Conservation (phyloP, 768 basidiomycete genomes). For the Kwoniella sp. region DNA sequence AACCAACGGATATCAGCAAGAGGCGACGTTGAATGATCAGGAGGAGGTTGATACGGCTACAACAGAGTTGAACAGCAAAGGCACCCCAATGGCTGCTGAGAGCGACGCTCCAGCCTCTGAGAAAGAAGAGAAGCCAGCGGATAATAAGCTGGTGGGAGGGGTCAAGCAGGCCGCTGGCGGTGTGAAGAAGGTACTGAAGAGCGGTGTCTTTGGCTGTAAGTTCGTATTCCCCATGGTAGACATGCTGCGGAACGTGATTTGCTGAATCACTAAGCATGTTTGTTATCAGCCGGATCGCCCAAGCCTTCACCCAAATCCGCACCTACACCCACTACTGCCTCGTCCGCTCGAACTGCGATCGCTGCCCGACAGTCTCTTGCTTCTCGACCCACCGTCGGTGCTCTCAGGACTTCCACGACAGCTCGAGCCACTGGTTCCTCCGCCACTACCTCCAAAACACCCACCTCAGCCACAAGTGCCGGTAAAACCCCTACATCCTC, state of each 20-base stretch:
- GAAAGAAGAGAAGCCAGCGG: slow-evolving; percentile 6
- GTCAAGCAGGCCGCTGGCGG: slow-evolving; percentile 29
- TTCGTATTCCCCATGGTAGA: neutral
- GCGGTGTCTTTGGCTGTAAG: slow-evolving; percentile 43
- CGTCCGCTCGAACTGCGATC: neutral
- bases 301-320: slow-evolving; percentile 17
- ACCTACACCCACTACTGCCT: neutral
- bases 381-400: neutral
- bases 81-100: too few species aligned
- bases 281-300: slow-evolving; percentile 11
- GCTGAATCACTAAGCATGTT: neutral
- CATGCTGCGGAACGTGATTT: neutral
- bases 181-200: slow-evolving; percentile 43
- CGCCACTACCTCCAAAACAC: neutral
- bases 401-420: neutral
- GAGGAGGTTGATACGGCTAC: too few species aligned
- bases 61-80: too few species aligned
- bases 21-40: too few species aligned
- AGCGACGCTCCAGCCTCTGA: neutral
- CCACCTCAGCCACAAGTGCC: neutral
- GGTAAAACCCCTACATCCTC: neutral
- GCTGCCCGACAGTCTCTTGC: slow-evolving; percentile 18
- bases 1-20: too few species aligned
- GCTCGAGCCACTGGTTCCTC: slow-evolving; percentile 7
- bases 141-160: slow-evolving; percentile 7